Evolutionary conservation across 2,329 filamentous ascomycete species (phyloP), one percentile per base, ranked within the genome.

Genomic region (Exophiala alcalophila): DNA sequence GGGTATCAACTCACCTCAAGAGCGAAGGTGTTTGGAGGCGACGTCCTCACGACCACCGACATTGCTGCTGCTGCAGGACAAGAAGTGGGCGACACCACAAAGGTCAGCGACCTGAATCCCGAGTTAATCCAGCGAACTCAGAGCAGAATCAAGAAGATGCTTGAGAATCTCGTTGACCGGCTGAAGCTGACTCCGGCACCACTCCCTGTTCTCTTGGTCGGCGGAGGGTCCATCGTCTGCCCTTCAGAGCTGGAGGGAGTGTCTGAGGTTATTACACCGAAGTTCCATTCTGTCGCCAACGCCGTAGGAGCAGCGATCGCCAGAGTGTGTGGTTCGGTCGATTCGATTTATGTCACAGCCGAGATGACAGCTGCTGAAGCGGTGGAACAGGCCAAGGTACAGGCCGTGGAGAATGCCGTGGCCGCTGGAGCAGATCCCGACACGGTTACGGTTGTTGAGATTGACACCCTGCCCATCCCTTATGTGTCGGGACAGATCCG

Each of bases 221-320:
- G 77, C 2, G 77, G 77, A 6, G 77, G 77, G 3, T 71, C 74
- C 1, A 64, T 80, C 0, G 57, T 80, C 2, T 70, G 73, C 2
- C 68, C 71, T 0, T 63, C 72, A 4, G 52, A 62, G 0, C 64
- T 80, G 5, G 61, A 65, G 1, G 75, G 74, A 0, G 76, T 77
- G 0, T 65, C 68, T 8, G 64, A 72, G 47, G 69, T 73, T 41
- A 70, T 75, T 5, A 63, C 63, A 67, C 6, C 77, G 0, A 66
- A 70, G 10, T 40, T 45, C 32, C 66, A 75, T 25, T 74, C 73
- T 41, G 76, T 74, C 0, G 77, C 77, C 4, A 81, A 81, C 57
- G 77, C 77, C 0, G 72, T 81, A 2, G 78, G 78, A 3, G 77
- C 78, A 1, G 78, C 78, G 0, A 77, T 77, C 18, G 73, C 73